Percentiles rank a stretch among this genome's conserved stretches.
Conservation (phyloP, 2,329 filamentous ascomycete genomes). For the Paraconiothyrium sp. region DNA sequence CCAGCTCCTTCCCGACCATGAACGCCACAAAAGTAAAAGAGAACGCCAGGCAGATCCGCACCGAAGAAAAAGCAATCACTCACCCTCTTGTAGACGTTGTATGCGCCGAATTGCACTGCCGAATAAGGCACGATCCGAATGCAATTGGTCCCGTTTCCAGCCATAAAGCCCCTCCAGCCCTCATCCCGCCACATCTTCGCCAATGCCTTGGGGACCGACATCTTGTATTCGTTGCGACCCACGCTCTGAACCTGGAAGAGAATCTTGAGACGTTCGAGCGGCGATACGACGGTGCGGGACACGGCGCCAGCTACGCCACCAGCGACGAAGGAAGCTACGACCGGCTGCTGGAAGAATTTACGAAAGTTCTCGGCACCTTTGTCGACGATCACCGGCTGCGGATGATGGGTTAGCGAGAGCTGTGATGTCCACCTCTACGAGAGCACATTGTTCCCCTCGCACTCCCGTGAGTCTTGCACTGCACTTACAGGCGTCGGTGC, state of each 20-base stretch:
- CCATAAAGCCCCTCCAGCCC: conserved; percentile 96
- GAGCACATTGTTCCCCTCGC: conserved; percentile 29
- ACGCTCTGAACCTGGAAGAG: conserved; percentile 95
- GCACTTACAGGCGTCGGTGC: conserved; percentile 30
- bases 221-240: conserved; percentile 90
- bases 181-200: conserved; percentile 97
- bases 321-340: conserved; percentile 90
- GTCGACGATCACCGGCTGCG: conserved; percentile 23
- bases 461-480: background rate
- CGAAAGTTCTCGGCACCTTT: conserved; percentile 35
- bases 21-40: conserved; percentile 1
- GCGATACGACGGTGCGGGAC: conserved; percentile 96
- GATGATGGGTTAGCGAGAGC: conserved; percentile 21
- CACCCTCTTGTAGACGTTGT: conserved; percentile 96
- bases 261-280: conserved; percentile 95
- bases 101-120: conserved; percentile 96
- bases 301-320: conserved; percentile 95
- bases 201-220: conserved; percentile 88
- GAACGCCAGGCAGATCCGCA: conserved; percentile 10
- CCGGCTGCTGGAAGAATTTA: conserved; percentile 74
- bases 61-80: conserved; percentile 44
- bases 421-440: conserved; percentile 14
- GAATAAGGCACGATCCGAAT: conserved; percentile 98
- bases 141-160: conserved; percentile 97
- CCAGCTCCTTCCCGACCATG: background rate